Evolutionary conservation across 148 eudicot species (phyloP).

Genomic region (Camellia granthamiana): DNA sequence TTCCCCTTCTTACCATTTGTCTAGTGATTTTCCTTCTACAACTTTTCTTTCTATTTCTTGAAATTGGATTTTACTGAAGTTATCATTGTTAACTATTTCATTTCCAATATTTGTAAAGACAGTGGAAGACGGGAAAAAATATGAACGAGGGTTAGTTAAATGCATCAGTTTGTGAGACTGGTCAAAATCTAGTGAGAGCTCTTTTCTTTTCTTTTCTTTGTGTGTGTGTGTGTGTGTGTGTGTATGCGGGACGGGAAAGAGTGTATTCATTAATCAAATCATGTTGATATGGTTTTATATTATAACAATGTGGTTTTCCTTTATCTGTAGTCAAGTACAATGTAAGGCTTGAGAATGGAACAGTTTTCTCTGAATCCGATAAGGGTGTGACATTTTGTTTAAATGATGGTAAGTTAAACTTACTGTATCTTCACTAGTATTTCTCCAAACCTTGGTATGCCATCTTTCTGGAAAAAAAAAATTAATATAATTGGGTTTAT

Average conservation of each 20-base stretch:
- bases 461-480: not conserved
- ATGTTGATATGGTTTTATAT: not conserved
- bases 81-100: no score
- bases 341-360: slow-evolving; percentile 44
- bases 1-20: not conserved
- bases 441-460: not conserved
- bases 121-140: no score
- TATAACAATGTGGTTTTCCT: not conserved
- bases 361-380: slow-evolving; percentile 32
- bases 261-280: not conserved
- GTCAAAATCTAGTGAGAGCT: no score
- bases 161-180: no score
- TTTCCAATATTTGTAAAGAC: no score
- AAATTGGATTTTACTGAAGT: not conserved
- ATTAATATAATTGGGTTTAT: not conserved
- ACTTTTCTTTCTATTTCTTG: not conserved
- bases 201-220: no score
- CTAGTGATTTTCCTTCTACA: not conserved
- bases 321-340: slow-evolving; percentile 45
- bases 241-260: no score
- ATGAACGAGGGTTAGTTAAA: no score
- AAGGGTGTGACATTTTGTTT: slow-evolving; percentile 32
- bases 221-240: no score
- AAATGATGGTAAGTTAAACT: slow-evolving; percentile 35
- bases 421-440: not conserved